A percentile compares a stretch with the other conserved stretches of the same genome.
These are phyloP conservation scores for Cryptococcus floricola DNA, from an alignment of 1,284 basidiomycete genomes.

Conservation along the genomic window DNA sequence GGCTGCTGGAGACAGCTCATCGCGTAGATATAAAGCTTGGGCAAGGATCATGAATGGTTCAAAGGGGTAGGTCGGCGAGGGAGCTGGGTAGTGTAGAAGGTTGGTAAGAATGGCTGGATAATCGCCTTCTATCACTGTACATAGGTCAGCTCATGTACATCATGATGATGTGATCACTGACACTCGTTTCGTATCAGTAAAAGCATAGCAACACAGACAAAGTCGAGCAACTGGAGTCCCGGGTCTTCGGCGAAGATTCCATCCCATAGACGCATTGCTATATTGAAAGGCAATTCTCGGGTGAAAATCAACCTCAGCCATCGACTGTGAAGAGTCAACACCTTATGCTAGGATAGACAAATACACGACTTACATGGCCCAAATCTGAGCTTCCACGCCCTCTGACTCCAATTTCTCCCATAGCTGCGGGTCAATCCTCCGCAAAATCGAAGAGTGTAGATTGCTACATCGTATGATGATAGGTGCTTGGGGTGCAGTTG, in stretches of 20 bases:
- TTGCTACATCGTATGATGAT: slow-evolving; percentile 74
- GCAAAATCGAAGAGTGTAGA: slow-evolving; percentile 68
- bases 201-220: slow-evolving; percentile 87
- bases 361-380: slow-evolving; percentile 68
- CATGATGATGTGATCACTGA: slow-evolving; percentile 47
- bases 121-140: slow-evolving; percentile 72
- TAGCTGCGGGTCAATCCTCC: slow-evolving; percentile 74
- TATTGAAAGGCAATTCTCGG: slow-evolving; percentile 67
- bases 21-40: slow-evolving; percentile 74
- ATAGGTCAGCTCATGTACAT: slow-evolving; percentile 7
- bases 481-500: slow-evolving; percentile 56
- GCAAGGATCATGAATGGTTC: slow-evolving; percentile 63
- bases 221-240: slow-evolving; percentile 64
- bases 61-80: slow-evolving; percentile 46
- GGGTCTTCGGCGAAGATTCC: slow-evolving; percentile 80
- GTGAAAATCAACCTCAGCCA: slow-evolving; percentile 89
- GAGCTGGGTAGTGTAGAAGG: slow-evolving; percentile 73
- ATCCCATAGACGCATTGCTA: slow-evolving; percentile 83
- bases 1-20: slow-evolving; percentile 65
- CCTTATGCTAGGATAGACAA: not conserved
- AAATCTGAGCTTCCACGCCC: slow-evolving; percentile 88
- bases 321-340: slow-evolving; percentile 55
- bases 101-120: slow-evolving; percentile 77
- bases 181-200: slow-evolving; percentile 81
- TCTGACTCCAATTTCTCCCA: slow-evolving; percentile 68